Evolutionary conservation across 306 rosid genomes (phyloP).

Genomic region (Castanopsis chinensis): DNA sequence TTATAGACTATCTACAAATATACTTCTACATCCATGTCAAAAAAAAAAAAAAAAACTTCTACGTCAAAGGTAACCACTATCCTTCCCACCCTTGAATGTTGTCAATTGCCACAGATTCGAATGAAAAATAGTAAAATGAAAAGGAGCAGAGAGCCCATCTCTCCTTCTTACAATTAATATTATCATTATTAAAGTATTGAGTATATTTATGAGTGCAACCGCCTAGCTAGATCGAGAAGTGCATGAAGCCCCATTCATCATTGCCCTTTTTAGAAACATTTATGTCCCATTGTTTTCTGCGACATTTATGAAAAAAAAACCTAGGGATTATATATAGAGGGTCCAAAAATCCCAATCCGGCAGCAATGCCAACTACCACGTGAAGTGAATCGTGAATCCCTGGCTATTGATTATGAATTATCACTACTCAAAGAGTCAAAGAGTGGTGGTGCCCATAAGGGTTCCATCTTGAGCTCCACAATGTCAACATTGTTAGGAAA

Average conservation of each 20-base stretch:
- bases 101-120: too few relatives aligned
- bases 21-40: too few relatives aligned
- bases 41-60: too few relatives aligned
- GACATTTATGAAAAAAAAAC: not conserved
- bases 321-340: not conserved
- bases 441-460: constrained; percentile 19
- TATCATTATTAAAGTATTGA: too few relatives aligned
- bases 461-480: constrained; percentile 10
- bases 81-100: too few relatives aligned
- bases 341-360: not conserved
- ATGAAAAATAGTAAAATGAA: too few relatives aligned
- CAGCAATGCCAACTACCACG: constrained; percentile 15
- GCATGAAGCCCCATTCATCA: constrained; percentile 11
- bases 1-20: too few relatives aligned
- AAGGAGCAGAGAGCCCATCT: too few relatives aligned
- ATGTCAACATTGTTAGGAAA: too few relatives aligned
- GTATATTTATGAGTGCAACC: too few relatives aligned
- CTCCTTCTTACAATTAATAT: too few relatives aligned
- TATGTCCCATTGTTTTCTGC: not conserved
- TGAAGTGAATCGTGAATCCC: not conserved
- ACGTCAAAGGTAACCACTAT: too few relatives aligned
- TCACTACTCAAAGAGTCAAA: constrained; percentile 18
- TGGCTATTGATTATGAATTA: constrained; percentile 17
- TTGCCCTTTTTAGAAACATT: constrained; percentile 10
- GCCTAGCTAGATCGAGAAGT: not conserved